Evolutionary conservation across 2,329 filamentous ascomycete genomes (phyloP).

Genomic region (Fusarium succisae): DNA sequence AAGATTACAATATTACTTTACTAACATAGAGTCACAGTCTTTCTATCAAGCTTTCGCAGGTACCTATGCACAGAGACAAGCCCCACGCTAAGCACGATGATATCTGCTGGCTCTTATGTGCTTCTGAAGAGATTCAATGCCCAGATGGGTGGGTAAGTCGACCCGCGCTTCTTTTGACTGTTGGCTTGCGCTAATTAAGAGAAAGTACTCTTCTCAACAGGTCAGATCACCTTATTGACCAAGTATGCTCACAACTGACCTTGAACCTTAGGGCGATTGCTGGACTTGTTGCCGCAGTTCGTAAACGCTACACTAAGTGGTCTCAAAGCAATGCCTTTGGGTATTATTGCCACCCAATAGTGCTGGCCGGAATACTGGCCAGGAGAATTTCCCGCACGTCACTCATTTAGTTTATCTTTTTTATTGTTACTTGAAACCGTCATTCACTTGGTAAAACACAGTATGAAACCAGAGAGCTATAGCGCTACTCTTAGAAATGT

Average conservation of each 20-base stretch:
- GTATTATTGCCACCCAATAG: neutral
- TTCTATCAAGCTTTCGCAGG: constrained; percentile 4
- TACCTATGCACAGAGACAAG: neutral
- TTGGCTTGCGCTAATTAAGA: neutral
- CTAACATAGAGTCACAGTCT: neutral
- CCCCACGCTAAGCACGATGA: rapidly evolving
- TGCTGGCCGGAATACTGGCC: neutral
- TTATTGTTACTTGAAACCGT: too few relatives aligned
- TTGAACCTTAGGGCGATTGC: neutral
- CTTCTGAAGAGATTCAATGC: rapidly evolving
- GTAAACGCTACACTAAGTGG: rapidly evolving
- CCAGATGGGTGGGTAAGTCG: neutral
- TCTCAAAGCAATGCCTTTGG: neutral
- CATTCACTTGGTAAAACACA: neutral
- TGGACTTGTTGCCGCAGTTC: neutral
- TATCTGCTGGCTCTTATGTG: neutral
- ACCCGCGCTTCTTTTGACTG: rapidly evolving
- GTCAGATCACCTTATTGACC: neutral
- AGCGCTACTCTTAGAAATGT: neutral
- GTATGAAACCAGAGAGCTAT: neutral
- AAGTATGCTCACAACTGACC: neutral
- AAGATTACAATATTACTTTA: rapidly evolving
- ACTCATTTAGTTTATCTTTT: neutral
- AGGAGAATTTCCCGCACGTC: rapidly evolving
- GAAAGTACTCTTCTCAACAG: neutral